Base-by-base conservation (phyloP, 2,329 filamentous ascomycete species). In the Sporothrix dimorphospora region DNA sequence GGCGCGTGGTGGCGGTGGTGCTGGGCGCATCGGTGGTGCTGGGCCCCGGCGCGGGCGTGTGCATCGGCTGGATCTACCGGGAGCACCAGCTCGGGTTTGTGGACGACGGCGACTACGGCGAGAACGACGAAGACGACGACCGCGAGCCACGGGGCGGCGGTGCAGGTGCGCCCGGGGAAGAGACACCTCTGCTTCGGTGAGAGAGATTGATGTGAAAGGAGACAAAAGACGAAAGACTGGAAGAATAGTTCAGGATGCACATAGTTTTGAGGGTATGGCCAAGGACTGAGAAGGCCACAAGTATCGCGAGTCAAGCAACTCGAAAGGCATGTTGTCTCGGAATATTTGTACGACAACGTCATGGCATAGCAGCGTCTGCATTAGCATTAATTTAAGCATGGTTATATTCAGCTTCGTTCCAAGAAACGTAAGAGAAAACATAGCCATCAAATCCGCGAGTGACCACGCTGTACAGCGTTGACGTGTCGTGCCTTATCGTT, bases 41-140 rank as follows among this genome's bases (percentile, higher is more conserved):
- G 4, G 82, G 82, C 0, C 81, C 82, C 0, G 81, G 82, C 0
- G 81, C 81, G 0, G 81, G 81, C 0, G 72, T 82, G 3, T 81
- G 79, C 66, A 34, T 79, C 3, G 80, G 77, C 0, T 81, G 79
- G 79, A 72, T 79, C 16, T 78, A 78, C 70, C 77, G 79, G 9
- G 80, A 81, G 72, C n/a, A 24, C n/a, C 63, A 75, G 55, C 71
- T 74, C 9, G 72, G 74, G 5, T 71, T 74, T 66, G 72, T 49
- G 16, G 69, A 40, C 30, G 69, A 47, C 9, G 24, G 14, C 1
- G 51, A 8, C 21, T n/a, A 19, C 1, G 34, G 4, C 27, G 1
- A 65, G 2, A 24, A n/a, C 16, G 38, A 8, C n/a, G 69, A 40
- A 2, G 67, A 45, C 8, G 63, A 6, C 8, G n/a, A 12, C 12